Percentiles rank a stretch among this genome's conserved stretches.
Evolutionary conservation across 768 basidiomycete species (phyloP).

Genomic region (Glaciozyma antarctica): DNA sequence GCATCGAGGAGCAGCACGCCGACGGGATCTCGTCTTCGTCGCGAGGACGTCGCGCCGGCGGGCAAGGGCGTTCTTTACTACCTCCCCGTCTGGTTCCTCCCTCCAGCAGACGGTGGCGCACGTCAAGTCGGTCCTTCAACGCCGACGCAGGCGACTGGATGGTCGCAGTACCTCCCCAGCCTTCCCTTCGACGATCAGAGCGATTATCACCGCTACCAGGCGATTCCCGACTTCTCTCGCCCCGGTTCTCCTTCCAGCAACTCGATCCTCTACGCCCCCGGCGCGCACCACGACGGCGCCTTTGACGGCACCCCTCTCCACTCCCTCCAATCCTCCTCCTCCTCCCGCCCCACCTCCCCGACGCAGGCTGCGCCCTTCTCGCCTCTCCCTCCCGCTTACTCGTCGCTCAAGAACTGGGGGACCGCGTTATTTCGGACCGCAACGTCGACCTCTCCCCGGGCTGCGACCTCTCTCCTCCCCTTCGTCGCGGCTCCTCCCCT

Average conservation of each 20-base stretch:
- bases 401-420: conserved; percentile 27
- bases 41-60: neutral
- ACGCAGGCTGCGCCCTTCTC: conserved; percentile 9
- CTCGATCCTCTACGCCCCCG: conserved; percentile 28
- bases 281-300: conserved; percentile 28
- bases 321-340: conserved; percentile 12
- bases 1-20: neutral
- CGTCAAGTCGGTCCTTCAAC: neutral
- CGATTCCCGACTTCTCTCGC: conserved; percentile 27
- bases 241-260: conserved; percentile 29
- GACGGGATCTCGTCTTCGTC: neutral
- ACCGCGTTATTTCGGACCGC: conserved; percentile 24
- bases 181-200: conserved; percentile 7
- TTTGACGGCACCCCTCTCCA: conserved; percentile 26
- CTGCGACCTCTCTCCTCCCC: conserved; percentile 6
- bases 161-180: conserved; percentile 28
- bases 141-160: conserved; percentile 3
- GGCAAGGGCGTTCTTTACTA: conserved; percentile 22
- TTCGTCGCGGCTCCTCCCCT: neutral
- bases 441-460: conserved; percentile 1
- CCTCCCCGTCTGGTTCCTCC: conserved; percentile 29
- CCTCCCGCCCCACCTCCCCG: neutral
- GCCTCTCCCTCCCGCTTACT: conserved; percentile 29
- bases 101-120: conserved; percentile 1
- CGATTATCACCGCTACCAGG: conserved; percentile 22